Percentiles rank a stretch among this genome's conserved stretches.
phyloP scores from a whole-genome alignment of 345 rosid species.

The Bruguiera parviflora region DNA sequence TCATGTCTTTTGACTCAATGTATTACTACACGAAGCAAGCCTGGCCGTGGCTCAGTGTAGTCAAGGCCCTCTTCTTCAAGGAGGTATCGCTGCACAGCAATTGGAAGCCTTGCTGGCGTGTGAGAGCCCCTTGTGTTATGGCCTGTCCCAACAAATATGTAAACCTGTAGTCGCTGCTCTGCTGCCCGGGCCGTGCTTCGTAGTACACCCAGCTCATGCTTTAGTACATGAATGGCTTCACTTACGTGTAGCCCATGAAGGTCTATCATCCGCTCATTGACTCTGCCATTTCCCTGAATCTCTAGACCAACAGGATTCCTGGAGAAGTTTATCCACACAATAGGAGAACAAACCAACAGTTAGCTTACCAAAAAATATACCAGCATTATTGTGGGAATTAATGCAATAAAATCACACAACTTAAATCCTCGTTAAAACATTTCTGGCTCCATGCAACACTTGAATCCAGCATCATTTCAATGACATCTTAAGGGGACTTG shows the following conservation, averaged over 20 bases:
- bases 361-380: conserved; percentile 1
- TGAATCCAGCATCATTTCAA: no score
- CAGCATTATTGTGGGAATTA: background rate
- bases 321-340: conserved; percentile 5
- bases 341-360: conserved; percentile 13
- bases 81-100: conserved; percentile 81
- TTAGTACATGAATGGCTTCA: conserved; percentile 82
- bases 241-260: conserved; percentile 91
- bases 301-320: conserved; percentile 77
- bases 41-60: conserved; percentile 86
- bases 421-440: background rate
- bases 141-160: conserved; percentile 92
- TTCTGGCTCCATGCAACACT: background rate
- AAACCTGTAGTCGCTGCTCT: conserved; percentile 82
- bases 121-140: conserved; percentile 92
- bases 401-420: background rate
- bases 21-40: conserved; percentile 86
- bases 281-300: conserved; percentile 57
- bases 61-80: conserved; percentile 93
- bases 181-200: conserved; percentile 69
- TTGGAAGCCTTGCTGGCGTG: conserved; percentile 87
- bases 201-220: conserved; percentile 69
- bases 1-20: conserved; percentile 40
- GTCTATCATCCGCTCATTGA: conserved; percentile 89
- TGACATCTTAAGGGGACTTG: no score